Evolutionary conservation across 176 grass and related monocot species (phyloP).

Genomic region (Carex kokanica): DNA sequence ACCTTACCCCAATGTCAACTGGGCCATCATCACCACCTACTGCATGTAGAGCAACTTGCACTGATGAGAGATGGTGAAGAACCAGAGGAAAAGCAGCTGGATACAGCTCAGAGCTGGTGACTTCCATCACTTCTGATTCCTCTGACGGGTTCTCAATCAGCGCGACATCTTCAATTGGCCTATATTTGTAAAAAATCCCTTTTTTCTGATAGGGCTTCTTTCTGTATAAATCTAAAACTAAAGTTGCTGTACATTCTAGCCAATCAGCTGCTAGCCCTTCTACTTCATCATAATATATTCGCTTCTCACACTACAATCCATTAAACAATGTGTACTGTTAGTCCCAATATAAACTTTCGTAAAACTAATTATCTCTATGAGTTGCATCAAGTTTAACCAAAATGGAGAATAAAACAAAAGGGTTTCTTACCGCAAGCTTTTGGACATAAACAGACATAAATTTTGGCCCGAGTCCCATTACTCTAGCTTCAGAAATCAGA

Average conservation of each 20-base stretch:
- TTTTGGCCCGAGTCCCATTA: slow-evolving; percentile 84
- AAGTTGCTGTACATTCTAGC: slow-evolving; percentile 72
- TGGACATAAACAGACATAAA: slow-evolving; percentile 90
- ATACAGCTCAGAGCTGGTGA: slow-evolving; percentile 7
- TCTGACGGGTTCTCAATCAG: slow-evolving; percentile 62
- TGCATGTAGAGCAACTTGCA: slow-evolving; percentile 80
- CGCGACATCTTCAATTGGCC: slow-evolving; percentile 62
- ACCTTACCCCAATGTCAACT: slow-evolving; percentile 57
- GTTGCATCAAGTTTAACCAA: background rate
- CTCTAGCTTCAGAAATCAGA: slow-evolving; percentile 61
- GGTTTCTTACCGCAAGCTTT: slow-evolving; percentile 63
- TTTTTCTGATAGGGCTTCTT: slow-evolving; percentile 46
- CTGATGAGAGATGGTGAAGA: slow-evolving; percentile 52
- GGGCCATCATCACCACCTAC: slow-evolving; percentile 61
- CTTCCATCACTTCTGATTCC: slow-evolving; percentile 34
- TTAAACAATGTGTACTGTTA: slow-evolving; percentile 33
- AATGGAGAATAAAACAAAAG: background rate
- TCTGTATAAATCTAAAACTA: slow-evolving; percentile 65
- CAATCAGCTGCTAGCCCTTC: slow-evolving; percentile 68
- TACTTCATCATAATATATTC: slow-evolving; percentile 94
- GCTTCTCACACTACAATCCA: slow-evolving; percentile 60
- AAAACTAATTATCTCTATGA: background rate
- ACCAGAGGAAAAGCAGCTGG: slow-evolving; percentile 70
- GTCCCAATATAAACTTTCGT: background rate
- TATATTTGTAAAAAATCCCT: slow-evolving; percentile 40